phyloP scores from a whole-genome alignment of 75 land plant species.

The Picea glauca region DNA sequence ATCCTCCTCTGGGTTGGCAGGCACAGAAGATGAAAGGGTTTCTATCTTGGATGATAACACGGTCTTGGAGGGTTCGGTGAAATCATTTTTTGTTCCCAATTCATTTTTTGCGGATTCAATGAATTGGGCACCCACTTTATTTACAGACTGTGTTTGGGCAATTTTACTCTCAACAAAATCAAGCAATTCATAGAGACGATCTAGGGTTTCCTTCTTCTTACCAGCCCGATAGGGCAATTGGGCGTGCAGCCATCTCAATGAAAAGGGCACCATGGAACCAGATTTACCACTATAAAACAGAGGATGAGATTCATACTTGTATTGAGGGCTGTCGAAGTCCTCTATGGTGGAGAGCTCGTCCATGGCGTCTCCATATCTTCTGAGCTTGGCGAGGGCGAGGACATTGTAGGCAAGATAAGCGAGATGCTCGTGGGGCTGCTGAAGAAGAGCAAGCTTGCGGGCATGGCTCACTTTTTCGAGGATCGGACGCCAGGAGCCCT shows the following conservation, averaged over 20 bases:
- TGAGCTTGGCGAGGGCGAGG: conserved; percentile 79
- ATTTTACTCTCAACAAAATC: conserved; percentile 33
- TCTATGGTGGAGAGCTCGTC: conserved; percentile 49
- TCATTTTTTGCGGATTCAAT: neutral
- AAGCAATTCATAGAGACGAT: conserved; percentile 64
- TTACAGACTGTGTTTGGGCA: neutral
- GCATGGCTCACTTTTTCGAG: conserved; percentile 62
- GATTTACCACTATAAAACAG: conserved; percentile 43
- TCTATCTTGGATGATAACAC: neutral
- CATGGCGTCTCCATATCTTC: conserved; percentile 62
- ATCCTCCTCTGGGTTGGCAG: conserved; percentile 2
- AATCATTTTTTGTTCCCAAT: neutral
- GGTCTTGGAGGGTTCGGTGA: neutral
- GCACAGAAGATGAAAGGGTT: neutral
- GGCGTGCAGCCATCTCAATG: conserved; percentile 75
- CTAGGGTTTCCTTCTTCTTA: conserved; percentile 42
- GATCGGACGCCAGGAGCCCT: conserved; percentile 84
- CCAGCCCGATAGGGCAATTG: conserved; percentile 57
- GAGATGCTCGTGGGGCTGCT: conserved; percentile 67
- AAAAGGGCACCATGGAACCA: conserved; percentile 93
- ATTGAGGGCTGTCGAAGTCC: conserved; percentile 35
- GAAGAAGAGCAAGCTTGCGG: conserved; percentile 45
- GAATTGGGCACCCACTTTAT: neutral
- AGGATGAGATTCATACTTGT: conserved; percentile 73
- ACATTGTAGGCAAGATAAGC: conserved; percentile 53